phyloP scores from a whole-genome alignment of 2,329 filamentous ascomycete genomes.

The Aspergillus amoenus region DNA sequence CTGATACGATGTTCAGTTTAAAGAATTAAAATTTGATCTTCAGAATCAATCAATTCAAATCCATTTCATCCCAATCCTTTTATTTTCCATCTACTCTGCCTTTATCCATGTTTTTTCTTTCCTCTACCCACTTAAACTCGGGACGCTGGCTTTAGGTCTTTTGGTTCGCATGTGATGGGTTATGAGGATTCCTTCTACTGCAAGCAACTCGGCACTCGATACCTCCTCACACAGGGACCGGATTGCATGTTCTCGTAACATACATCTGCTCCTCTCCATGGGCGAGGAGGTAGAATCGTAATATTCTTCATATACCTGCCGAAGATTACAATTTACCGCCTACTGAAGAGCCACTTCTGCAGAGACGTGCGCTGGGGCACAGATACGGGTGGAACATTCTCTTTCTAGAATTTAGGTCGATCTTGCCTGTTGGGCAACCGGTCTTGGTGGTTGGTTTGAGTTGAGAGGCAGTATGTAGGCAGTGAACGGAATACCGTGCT shows the following conservation, averaged over 20 bases:
- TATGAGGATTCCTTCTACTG: neutral
- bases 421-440: too few species aligned
- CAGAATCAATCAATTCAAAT: slow-evolving; percentile 6
- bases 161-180: neutral
- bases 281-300: slow-evolving; percentile 45
- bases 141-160: neutral
- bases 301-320: slow-evolving; percentile 31
- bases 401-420: neutral
- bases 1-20: slow-evolving; percentile 11
- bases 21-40: slow-evolving; percentile 3
- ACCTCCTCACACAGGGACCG: slow-evolving; percentile 40
- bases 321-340: slow-evolving; percentile 42
- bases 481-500: too few species aligned
- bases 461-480: too few species aligned
- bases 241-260: slow-evolving; percentile 24
- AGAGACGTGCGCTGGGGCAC: slow-evolving; percentile 61
- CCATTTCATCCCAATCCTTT: slow-evolving; percentile 8
- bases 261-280: slow-evolving; percentile 32
- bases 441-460: too few species aligned
- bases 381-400: slow-evolving; percentile 65
- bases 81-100: neutral
- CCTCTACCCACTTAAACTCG: neutral
- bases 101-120: neutral
- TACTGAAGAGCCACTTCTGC: slow-evolving; percentile 65
- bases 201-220: slow-evolving; percentile 42